phyloP scores from a whole-genome alignment of 768 basidiomycete species.

The Hygrocybe coccinea region DNA sequence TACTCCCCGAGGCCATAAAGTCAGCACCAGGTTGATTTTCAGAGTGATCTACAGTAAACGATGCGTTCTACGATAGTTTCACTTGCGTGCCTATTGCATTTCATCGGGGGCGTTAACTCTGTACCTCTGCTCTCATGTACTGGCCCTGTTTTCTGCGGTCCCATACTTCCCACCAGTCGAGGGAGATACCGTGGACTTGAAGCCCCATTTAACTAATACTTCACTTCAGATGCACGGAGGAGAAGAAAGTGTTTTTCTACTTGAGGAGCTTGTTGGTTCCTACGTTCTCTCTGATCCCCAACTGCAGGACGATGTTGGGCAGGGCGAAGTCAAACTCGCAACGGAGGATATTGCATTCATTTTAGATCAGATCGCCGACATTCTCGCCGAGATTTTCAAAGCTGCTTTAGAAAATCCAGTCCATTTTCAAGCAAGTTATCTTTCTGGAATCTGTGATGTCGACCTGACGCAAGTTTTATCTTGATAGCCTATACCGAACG shows the following conservation, averaged over 20 bases:
- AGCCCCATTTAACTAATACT: conserved; percentile 87
- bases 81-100: conserved; percentile 85
- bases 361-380: conserved; percentile 54
- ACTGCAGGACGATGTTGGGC: background rate
- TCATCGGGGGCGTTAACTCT: conserved; percentile 72
- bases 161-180: conserved; percentile 54
- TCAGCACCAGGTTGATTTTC: conserved; percentile 24
- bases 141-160: conserved; percentile 81
- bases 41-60: background rate
- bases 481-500: conserved; percentile 74
- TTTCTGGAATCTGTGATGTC: background rate
- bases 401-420: conserved; percentile 79
- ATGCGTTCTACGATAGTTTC: conserved; percentile 59
- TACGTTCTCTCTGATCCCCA: conserved; percentile 39
- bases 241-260: conserved; percentile 67
- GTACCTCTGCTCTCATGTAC: conserved; percentile 74
- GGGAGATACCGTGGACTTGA: conserved; percentile 43
- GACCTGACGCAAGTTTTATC: background rate
- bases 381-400: conserved; percentile 76
- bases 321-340: conserved; percentile 19
- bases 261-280: conserved; percentile 75
- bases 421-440: conserved; percentile 68
- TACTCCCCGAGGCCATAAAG: conserved; percentile 53
- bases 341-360: conserved; percentile 41
- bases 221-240: conserved; percentile 69